Evolutionary conservation across 108 stramenopile species (phyloP).

Genomic region (Cyclotella kingstonii): DNA sequence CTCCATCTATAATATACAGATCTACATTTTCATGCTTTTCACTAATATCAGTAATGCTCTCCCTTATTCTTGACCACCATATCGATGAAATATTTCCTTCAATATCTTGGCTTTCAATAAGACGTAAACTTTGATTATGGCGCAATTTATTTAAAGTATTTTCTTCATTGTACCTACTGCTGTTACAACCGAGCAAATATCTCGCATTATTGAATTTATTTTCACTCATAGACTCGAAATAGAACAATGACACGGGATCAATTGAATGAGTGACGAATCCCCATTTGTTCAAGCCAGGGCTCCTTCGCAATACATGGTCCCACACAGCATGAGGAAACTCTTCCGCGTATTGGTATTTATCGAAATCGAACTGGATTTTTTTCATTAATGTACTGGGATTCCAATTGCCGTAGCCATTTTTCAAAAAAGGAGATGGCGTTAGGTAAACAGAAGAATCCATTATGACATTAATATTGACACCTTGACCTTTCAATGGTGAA

Average conservation of each 20-base stretch:
- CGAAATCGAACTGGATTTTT: conserved; percentile 43
- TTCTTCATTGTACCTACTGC: background rate
- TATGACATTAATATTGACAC: conserved; percentile 31
- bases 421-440: conserved; percentile 49
- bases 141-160: background rate
- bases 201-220: conserved; percentile 1
- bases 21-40: conserved; percentile 46
- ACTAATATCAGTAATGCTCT: conserved; percentile 18
- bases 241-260: conserved; percentile 40
- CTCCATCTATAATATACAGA: conserved; percentile 37
- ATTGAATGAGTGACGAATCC: conserved; percentile 43
- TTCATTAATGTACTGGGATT: conserved; percentile 41
- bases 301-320: conserved; percentile 42
- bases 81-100: conserved; percentile 4
- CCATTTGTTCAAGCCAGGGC: conserved; percentile 33
- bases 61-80: conserved; percentile 43
- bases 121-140: background rate
- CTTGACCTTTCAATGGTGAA: background rate
- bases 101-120: background rate
- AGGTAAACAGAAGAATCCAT: conserved; percentile 51
- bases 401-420: conserved; percentile 45
- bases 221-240: conserved; percentile 48
- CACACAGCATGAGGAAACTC: conserved; percentile 34
- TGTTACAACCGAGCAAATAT: background rate
- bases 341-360: conserved; percentile 25